Evolutionary conservation across 192 early-diverging fungal genomes (phyloP), one percentile per base, ranked within the genome.

Genomic region (Neocallimastix lanati): DNA sequence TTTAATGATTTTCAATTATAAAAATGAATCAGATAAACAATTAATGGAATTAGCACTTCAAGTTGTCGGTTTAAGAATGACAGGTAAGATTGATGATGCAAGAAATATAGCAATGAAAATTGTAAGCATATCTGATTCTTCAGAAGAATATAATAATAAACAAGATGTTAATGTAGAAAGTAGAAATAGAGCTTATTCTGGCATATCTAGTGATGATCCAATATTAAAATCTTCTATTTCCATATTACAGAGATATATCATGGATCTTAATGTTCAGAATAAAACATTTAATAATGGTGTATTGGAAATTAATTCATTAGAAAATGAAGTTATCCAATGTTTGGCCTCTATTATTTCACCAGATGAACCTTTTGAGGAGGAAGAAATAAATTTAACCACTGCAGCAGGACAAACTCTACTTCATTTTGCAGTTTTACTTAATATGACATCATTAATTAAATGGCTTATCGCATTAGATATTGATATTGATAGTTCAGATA

Each of bases 1-100:
- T 40, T 81, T 28, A 77, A 77, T 81, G 79, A 50, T 83, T 9
- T 88, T 88, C 67, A 84, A 84, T 40, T 88, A 88, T 79, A 88
- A 88, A 82, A 87, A 88, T 79, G 86, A 96, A 81, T 88, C 93
- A 29, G 96, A 98, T 83, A 89, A 92, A 76, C 93, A 93, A n/a
- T 83, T 98, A 79, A 90, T 96, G 84, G 95, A 96, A 81, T 88
- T 98, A 28, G 93, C 95, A 6, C 85, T 98, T 78, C 94, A 95
- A 77, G 91, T 96, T 0, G 90, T 96, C 0, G 96, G 96, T 27
- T 81, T 98, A 79, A 87, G 92, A 81, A 92, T 93, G 86, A 91
- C 89, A 3, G 94, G 91, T n/a, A 91, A 90, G 80, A 78, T 94
- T 38, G 92, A 93, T 76, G 89, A 92, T 83, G 92, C 93, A 14